Base-by-base conservation (phyloP, 306 rosid species). In the Gastrolobium villosum region DNA sequence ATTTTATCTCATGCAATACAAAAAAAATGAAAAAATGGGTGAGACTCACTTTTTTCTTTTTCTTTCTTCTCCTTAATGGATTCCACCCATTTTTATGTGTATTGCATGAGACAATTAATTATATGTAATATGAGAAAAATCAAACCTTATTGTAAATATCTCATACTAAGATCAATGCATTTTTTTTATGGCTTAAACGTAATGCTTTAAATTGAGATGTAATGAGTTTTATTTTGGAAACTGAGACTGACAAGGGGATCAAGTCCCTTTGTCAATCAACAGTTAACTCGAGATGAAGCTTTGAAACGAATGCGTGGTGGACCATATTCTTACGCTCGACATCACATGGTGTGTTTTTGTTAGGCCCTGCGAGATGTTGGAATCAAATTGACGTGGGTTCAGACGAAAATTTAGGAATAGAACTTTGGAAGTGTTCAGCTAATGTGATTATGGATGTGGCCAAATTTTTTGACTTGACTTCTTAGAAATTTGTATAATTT, bases 311-410 rank as follows among this genome's bases (percentile, higher is more conserved):
- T 14, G 48, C 20, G 65, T 72, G 6, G 26, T 20, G 67, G 66
- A 55, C 67, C 41, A 40, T 55, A 15, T 3, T 14, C 61, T 40
- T 56, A 2, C 10, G n/a, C 41, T 28, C 26, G 6, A 35, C 34
- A 40, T 30, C 67, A 72, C 77, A 56, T 72, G 77, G 32, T 43
- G 56, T 56, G 56, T 57, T 57, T 52, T 5, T 40, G 2, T 39
- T 4, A 20, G 65, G 13, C 34, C 65, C 39, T 53, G 10, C 6
- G 3, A 10, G 28, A 31, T 37, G 1, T 1, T 52, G 57, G 5
- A 61, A 61, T 61, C 67, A n/a, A 35, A 35, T 7, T n/a, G 8
- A 10, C 13, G 40, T 40, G 36, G 54, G 36, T n/a, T 43, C 39
- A 15, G 2, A 4, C 20, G 26, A 26, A 10, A 14, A 4, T 36